A percentile compares a stretch with the other conserved stretches of the same genome.
Conservation (phyloP, 2,329 filamentous ascomycete genomes). For the Fusarium sublunatum region DNA sequence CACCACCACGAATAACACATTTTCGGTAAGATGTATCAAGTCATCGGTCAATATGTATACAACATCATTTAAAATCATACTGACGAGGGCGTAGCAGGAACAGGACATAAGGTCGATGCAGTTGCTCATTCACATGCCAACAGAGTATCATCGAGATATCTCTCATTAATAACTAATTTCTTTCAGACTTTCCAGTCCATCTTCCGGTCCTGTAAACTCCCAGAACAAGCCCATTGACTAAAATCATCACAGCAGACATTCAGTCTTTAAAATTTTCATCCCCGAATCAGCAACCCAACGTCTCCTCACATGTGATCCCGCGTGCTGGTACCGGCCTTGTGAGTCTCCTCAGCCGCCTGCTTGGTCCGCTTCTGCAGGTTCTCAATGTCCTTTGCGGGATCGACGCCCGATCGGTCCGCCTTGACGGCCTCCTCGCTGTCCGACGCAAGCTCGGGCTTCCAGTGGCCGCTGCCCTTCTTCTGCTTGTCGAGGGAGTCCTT, state of each 20-base stretch:
- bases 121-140: too few species aligned
- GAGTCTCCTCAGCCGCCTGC: constrained; percentile 58
- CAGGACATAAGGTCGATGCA: neutral
- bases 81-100: too few species aligned
- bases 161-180: constrained; percentile 29
- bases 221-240: constrained; percentile 8
- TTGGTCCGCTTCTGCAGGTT: constrained; percentile 70
- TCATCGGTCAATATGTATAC: too few species aligned
- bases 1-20: too few species aligned
- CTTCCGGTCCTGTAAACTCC: constrained; percentile 22
- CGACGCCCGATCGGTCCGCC: constrained; percentile 64
- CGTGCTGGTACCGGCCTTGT: constrained; percentile 62
- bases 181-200: constrained; percentile 16
- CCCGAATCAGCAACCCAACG: neutral
- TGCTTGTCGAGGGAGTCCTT: constrained; percentile 73
- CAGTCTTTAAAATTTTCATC: neutral
- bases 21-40: too few species aligned
- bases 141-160: constrained; percentile 1
- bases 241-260: neutral
- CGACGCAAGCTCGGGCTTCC: constrained; percentile 81
- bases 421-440: constrained; percentile 83
- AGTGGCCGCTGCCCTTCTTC: constrained; percentile 75
- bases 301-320: constrained; percentile 55
- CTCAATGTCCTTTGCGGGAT: constrained; percentile 54
- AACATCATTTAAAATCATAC: too few species aligned